These are phyloP conservation scores for Thelonectria rubi DNA, from an alignment of 2,329 filamentous ascomycete genomes.

Conservation along the genomic window DNA sequence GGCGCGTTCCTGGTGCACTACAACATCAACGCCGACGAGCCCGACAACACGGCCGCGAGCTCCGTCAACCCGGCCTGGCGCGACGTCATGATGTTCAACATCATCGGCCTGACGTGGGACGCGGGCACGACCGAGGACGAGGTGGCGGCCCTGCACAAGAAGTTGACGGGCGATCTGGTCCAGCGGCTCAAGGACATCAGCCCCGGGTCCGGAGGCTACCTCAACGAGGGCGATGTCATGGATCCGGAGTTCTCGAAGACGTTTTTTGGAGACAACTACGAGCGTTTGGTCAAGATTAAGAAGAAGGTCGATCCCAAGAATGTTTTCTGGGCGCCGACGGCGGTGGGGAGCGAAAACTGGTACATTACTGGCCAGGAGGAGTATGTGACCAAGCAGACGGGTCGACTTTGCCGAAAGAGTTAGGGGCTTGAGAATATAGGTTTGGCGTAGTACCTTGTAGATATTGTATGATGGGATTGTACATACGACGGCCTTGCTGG, in stretches of 20 bases:
- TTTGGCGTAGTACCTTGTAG: no score
- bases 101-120: constrained; percentile 40
- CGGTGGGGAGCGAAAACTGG: constrained; percentile 24
- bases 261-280: constrained; percentile 45
- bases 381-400: constrained; percentile 24
- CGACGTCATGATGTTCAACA: constrained; percentile 49
- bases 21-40: constrained; percentile 37
- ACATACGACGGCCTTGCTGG: no score
- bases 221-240: constrained; percentile 46
- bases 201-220: constrained; percentile 40
- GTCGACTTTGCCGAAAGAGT: constrained; percentile 18
- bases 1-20: constrained; percentile 39
- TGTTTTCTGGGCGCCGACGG: constrained; percentile 38
- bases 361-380: constrained; percentile 16
- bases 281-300: constrained; percentile 42
- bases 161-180: constrained; percentile 44
- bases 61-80: constrained; percentile 59
- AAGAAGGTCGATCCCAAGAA: constrained; percentile 43
- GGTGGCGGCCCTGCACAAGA: constrained; percentile 39
- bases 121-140: constrained; percentile 23
- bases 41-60: constrained; percentile 40
- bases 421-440: background rate
- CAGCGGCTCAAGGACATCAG: constrained; percentile 43
- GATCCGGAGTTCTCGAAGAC: constrained; percentile 40
- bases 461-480: no score